Evolutionary conservation across 2,329 filamentous ascomycete genomes (phyloP).

Genomic region (Aspergillus alliaceus): DNA sequence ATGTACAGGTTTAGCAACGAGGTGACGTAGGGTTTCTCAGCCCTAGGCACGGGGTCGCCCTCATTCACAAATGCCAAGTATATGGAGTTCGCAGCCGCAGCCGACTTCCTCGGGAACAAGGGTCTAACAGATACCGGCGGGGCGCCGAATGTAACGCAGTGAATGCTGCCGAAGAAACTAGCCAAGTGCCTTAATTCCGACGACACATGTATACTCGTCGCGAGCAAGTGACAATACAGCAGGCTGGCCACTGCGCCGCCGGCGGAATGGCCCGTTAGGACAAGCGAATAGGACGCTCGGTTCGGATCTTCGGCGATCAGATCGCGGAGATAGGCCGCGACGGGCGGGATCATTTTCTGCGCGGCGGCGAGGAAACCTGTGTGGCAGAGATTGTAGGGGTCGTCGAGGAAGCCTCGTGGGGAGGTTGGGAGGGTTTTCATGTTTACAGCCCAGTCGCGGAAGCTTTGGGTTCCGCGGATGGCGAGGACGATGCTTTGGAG

Average conservation of each 20-base stretch:
- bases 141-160: conserved; percentile 84
- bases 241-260: conserved; percentile 80
- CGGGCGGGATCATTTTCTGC: conserved; percentile 69
- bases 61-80: conserved; percentile 84
- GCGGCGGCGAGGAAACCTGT: conserved; percentile 77
- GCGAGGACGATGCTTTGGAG: conserved; percentile 80
- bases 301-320: conserved; percentile 71
- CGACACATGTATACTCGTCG: conserved; percentile 36
- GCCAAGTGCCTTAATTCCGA: conserved; percentile 72
- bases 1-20: conserved; percentile 71
- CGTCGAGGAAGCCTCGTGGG: conserved; percentile 72
- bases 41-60: conserved; percentile 76
- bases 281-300: conserved; percentile 65
- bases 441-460: conserved; percentile 87
- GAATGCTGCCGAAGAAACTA: conserved; percentile 71
- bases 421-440: conserved; percentile 67
- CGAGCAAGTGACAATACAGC: conserved; percentile 79
- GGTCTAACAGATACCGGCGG: conserved; percentile 75
- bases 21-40: conserved; percentile 73
- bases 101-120: conserved; percentile 49
- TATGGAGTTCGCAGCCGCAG: conserved; percentile 61
- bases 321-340: conserved; percentile 68
- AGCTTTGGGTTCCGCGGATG: conserved; percentile 75
- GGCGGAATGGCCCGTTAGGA: conserved; percentile 84
- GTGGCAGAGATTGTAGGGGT: conserved; percentile 74